Evolutionary conservation across 2,329 filamentous ascomycete species (phyloP).

Genomic region (Cryoendolithus antarcticus): DNA sequence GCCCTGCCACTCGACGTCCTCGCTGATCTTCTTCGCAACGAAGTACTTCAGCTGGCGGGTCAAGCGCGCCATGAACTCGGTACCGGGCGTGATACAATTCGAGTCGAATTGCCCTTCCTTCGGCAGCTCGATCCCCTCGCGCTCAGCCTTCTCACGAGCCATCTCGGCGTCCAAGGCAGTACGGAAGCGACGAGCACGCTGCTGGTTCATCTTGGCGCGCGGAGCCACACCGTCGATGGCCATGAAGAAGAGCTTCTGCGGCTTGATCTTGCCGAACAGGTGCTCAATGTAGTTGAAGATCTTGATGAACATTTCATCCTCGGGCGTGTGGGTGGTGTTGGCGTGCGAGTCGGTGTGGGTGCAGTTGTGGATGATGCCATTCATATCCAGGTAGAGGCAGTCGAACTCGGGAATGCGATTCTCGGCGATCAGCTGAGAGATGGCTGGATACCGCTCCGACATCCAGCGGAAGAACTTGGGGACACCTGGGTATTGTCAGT

Average conservation of each 20-base stretch:
- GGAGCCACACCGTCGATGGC: constrained; percentile 96
- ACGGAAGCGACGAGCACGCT: constrained; percentile 86
- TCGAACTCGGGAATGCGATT: constrained; percentile 99
- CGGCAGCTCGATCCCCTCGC: constrained; percentile 80
- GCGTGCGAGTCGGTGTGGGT: constrained; percentile 95
- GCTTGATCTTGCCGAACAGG: constrained; percentile 96
- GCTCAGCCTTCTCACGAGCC: constrained; percentile 83
- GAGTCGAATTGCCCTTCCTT: constrained; percentile 95
- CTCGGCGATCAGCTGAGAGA: constrained; percentile 96
- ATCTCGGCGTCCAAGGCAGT: constrained; percentile 84
- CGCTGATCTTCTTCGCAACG: constrained; percentile 95
- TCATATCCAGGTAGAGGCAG: constrained; percentile 95
- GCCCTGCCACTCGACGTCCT: constrained; percentile 94
- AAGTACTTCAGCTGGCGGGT: constrained; percentile 94
- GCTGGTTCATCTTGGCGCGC: constrained; percentile 99
- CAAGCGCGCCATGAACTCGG: constrained; percentile 94
- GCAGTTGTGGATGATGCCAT: constrained; percentile 99
- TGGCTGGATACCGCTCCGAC: constrained; percentile 95
- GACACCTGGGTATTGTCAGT: constrained; percentile 47
- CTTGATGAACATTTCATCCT: constrained; percentile 98
- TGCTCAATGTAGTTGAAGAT: constrained; percentile 99
- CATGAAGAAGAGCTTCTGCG: constrained; percentile 98
- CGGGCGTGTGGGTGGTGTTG: constrained; percentile 80
- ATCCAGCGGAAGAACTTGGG: constrained; percentile 98
- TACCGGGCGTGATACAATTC: constrained; percentile 97